Evolutionary conservation across 2,329 filamentous ascomycete species (phyloP).

Genomic region (Monosporascus sp.): DNA sequence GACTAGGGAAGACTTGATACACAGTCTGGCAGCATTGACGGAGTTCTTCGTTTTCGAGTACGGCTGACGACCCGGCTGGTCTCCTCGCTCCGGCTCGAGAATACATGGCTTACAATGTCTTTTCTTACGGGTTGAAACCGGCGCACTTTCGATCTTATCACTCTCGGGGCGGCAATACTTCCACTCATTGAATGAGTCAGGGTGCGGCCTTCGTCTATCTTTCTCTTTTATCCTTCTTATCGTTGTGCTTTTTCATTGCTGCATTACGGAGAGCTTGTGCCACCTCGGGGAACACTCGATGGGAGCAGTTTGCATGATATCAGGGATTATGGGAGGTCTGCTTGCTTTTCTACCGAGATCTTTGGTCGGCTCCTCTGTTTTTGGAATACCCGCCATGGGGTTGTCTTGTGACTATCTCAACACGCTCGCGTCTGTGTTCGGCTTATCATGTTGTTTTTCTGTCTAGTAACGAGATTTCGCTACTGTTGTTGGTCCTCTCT

Average conservation of each 20-base stretch:
- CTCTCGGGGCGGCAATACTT: neutral
- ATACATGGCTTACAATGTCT: neutral
- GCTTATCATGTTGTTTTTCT: too few species aligned
- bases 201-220: neutral
- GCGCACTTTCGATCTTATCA: neutral
- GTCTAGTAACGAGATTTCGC: too few species aligned
- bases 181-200: neutral
- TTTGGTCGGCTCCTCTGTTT: too few species aligned
- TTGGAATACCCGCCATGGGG: too few species aligned
- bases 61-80: neutral
- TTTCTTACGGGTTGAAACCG: neutral
- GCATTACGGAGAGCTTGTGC: neutral
- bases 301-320: neutral
- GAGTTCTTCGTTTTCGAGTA: constrained; percentile 14
- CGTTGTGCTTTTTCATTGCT: neutral
- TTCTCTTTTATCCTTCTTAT: neutral
- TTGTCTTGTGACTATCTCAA: too few species aligned
- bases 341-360: neutral
- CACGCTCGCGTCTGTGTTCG: too few species aligned
- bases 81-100: neutral
- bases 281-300: neutral
- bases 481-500: too few species aligned
- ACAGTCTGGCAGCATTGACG: constrained; percentile 21
- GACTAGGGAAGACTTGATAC: constrained; percentile 7
- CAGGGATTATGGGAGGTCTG: neutral